Conservation (phyloP, 345 rosid species). For the Arabidopsis suecica region DNA sequence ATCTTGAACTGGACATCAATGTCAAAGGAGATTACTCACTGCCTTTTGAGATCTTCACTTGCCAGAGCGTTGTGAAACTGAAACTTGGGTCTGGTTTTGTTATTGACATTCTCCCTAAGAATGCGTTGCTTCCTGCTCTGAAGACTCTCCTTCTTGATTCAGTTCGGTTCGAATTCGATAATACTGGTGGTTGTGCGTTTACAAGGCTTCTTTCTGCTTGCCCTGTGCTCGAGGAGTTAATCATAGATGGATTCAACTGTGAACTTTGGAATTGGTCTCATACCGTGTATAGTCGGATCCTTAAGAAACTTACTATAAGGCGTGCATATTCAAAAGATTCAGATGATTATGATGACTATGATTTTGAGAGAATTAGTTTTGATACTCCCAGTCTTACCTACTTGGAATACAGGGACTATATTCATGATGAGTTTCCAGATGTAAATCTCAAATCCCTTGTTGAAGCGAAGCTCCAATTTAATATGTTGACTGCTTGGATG, state of each 20-base stretch:
- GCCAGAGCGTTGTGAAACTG: not conserved
- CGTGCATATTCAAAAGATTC: not conserved
- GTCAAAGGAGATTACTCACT: not conserved
- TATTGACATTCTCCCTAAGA: not conserved
- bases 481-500: too few relatives aligned
- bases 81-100: conserved; percentile 6
- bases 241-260: not conserved
- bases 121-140: conserved; percentile 14
- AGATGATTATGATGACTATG: too few relatives aligned
- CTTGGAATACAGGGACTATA: not conserved
- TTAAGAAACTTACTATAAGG: conserved; percentile 9
- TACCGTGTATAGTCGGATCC: not conserved
- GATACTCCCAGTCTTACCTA: conserved; percentile 2
- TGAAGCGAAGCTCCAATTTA: not conserved
- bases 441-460: conserved; percentile 21
- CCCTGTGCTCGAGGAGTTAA: conserved; percentile 15
- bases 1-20: not conserved
- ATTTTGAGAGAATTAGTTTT: too few relatives aligned
- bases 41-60: not conserved
- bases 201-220: conserved; percentile 7
- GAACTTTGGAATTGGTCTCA: conserved; percentile 17
- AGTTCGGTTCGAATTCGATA: not conserved
- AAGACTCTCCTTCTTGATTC: conserved; percentile 13
- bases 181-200: not conserved
- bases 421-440: not conserved